Percentiles rank a stretch among this genome's conserved stretches.
These are phyloP conservation scores for Aureobasidium melanogenum DNA, from an alignment of 2,329 filamentous ascomycete genomes.

Conservation along the genomic window DNA sequence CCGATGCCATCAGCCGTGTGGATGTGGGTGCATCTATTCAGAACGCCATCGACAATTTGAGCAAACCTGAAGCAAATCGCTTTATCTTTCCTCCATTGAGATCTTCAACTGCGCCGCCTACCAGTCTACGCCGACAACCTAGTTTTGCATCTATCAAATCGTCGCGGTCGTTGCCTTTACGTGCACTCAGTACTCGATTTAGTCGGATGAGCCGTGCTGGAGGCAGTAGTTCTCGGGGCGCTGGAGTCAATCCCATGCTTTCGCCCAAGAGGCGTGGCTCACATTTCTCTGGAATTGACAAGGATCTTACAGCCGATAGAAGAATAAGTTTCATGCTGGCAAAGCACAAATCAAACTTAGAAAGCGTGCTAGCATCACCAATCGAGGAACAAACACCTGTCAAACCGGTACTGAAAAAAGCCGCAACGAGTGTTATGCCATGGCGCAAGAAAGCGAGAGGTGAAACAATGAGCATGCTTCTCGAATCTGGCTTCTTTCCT, in stretches of 20 bases:
- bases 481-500: constrained; percentile 23
- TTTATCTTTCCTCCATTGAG: constrained; percentile 5
- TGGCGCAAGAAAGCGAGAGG: constrained; percentile 2
- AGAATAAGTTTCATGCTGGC: neutral
- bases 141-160: constrained; percentile 6
- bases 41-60: neutral
- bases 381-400: neutral
- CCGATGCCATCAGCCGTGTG: neutral
- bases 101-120: constrained; percentile 4
- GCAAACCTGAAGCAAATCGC: neutral
- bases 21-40: constrained; percentile 1
- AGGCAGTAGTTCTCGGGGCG: neutral
- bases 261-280: neutral
- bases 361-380: neutral
- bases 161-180: neutral
- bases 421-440: neutral
- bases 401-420: neutral
- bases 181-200: neutral
- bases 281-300: constrained; percentile 6
- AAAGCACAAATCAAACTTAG: neutral
- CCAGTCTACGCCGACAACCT: neutral
- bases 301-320: neutral
- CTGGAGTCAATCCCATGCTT: neutral
- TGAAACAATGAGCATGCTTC: constrained; percentile 25
- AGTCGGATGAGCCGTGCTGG: neutral